phyloP scores from a whole-genome alignment of 2,329 filamentous ascomycete species.

The Berkeleyomyces basicola region DNA sequence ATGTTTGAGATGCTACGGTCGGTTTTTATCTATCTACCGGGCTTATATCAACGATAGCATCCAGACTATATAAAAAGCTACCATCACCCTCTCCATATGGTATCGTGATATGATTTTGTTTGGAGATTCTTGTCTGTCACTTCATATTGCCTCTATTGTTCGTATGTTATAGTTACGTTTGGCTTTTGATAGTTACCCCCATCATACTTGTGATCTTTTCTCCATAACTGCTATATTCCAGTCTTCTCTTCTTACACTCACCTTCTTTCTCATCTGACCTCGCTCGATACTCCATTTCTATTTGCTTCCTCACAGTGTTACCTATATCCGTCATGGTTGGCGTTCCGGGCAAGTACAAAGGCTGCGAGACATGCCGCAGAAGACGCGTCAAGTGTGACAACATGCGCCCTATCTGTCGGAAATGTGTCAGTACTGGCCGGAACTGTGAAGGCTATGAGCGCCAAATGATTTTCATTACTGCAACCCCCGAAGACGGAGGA shows the following conservation, averaged over 20 bases:
- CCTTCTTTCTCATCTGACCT: neutral
- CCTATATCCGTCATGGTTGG: constrained; percentile 33
- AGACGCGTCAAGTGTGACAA: constrained; percentile 50
- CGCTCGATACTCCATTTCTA: neutral
- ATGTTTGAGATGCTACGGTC: neutral
- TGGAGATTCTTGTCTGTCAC: neutral
- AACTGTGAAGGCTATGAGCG: constrained; percentile 46
- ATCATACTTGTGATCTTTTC: neutral
- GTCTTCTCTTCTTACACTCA: neutral
- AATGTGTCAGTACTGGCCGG: constrained; percentile 40
- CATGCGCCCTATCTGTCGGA: constrained; percentile 40
- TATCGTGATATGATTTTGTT: neutral
- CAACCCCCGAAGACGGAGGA: constrained; percentile 36
- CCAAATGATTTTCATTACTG: constrained; percentile 46
- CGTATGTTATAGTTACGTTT: neutral
- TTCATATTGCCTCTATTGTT: neutral
- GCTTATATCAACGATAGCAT: neutral
- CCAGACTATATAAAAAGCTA: neutral
- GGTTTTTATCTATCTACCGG: neutral
- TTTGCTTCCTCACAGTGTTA: neutral
- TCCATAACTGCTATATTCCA: neutral
- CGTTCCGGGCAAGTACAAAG: constrained; percentile 46
- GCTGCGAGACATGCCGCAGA: constrained; percentile 43
- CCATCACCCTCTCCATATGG: neutral
- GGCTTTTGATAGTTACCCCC: neutral